phyloP scores from a whole-genome alignment of 2,329 filamentous ascomycete species.

The Fusarium fracticaudum region DNA sequence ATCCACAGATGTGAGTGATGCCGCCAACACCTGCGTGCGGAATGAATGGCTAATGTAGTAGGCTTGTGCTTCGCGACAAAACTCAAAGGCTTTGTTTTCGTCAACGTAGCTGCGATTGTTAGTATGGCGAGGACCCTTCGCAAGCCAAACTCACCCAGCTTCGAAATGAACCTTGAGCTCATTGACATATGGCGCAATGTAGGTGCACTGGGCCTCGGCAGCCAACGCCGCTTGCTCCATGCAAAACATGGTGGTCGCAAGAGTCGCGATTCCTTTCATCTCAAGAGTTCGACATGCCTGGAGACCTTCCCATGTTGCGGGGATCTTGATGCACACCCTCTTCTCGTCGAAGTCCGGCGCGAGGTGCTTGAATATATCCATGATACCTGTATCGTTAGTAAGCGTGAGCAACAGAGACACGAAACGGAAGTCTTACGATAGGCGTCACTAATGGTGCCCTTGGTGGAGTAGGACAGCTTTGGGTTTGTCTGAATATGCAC shows the following conservation, averaged over 20 bases:
- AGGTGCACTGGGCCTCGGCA: slow-evolving; percentile 65
- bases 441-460: slow-evolving; percentile 61
- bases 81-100: slow-evolving; percentile 58
- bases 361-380: slow-evolving; percentile 37
- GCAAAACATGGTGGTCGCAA: slow-evolving; percentile 71
- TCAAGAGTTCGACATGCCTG: slow-evolving; percentile 66
- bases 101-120: slow-evolving; percentile 55
- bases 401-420: neutral
- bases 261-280: slow-evolving; percentile 62
- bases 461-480: slow-evolving; percentile 60
- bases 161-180: slow-evolving; percentile 71
- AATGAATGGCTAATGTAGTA: slow-evolving; percentile 57
- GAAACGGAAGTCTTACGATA: slow-evolving; percentile 50
- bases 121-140: neutral
- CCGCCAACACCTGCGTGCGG: slow-evolving; percentile 63
- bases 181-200: slow-evolving; percentile 74
- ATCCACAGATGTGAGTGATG: slow-evolving; percentile 64
- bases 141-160: slow-evolving; percentile 48
- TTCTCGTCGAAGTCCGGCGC: slow-evolving; percentile 50
- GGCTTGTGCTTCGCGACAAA: slow-evolving; percentile 61
- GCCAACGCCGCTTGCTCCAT: slow-evolving; percentile 69
- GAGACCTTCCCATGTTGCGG: slow-evolving; percentile 70
- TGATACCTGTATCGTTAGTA: slow-evolving; percentile 54
- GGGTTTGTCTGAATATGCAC: slow-evolving; percentile 71
- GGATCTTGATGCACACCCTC: slow-evolving; percentile 71